These are phyloP conservation scores for Prasinococcaceae sp. DNA, from an alignment of 139 green algal genomes.

Conservation along the genomic window DNA sequence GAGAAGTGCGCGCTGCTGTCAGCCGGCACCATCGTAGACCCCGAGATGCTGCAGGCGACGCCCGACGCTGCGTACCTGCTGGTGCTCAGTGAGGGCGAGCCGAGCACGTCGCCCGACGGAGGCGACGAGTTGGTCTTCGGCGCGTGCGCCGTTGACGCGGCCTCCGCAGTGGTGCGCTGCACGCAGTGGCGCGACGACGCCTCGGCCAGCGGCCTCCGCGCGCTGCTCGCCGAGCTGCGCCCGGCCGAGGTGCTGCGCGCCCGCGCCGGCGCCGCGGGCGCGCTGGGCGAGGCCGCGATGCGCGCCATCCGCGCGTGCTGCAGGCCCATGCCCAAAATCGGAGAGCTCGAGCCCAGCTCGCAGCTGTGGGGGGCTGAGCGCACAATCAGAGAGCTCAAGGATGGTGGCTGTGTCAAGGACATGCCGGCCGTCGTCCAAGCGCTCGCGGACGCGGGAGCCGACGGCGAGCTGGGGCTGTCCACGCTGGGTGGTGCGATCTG, in stretches of 20 bases:
- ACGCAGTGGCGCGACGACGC: slow-evolving; percentile 41
- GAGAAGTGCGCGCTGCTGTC: slow-evolving; percentile 69
- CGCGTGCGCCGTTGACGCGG: slow-evolving; percentile 53
- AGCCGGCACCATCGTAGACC: slow-evolving; percentile 70
- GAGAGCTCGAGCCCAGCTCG: background rate
- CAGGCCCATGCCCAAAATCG: slow-evolving; percentile 13
- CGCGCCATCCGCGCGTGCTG: slow-evolving; percentile 26
- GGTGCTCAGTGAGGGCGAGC: slow-evolving; percentile 18
- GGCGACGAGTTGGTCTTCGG: slow-evolving; percentile 10
- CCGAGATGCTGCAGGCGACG: slow-evolving; percentile 48
- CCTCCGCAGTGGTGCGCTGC: slow-evolving; percentile 16
- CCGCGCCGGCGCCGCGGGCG: background rate
- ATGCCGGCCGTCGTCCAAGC: slow-evolving; percentile 5
- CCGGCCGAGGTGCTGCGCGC: slow-evolving; percentile 57
- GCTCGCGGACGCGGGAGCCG: background rate
- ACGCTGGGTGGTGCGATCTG: slow-evolving; percentile 16
- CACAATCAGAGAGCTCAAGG: background rate
- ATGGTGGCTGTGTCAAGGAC: background rate
- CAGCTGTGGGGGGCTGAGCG: slow-evolving; percentile 11
- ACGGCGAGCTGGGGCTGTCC: slow-evolving; percentile 4
- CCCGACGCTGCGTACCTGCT: slow-evolving; percentile 31
- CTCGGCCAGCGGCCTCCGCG: slow-evolving; percentile 27
- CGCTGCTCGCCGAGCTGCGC: slow-evolving; percentile 41
- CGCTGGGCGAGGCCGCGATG: slow-evolving; percentile 21
- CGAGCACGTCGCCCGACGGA: background rate